Percentiles rank a stretch among this genome's conserved stretches.
Evolutionary conservation across 805 yeast genomes (phyloP).

Genomic region (Saccharomycopsis malanga): DNA sequence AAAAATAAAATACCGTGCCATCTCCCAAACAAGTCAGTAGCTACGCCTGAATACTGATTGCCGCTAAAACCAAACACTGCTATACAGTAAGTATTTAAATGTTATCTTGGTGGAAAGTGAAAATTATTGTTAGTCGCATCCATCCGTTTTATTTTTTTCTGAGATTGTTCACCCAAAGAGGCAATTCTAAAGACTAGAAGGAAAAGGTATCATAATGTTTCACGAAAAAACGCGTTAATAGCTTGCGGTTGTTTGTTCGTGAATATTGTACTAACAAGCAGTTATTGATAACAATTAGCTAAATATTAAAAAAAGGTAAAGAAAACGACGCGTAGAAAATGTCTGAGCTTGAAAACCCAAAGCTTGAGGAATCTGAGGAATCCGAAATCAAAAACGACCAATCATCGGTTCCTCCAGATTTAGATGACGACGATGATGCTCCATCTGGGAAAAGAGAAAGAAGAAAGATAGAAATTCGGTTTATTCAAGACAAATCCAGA

Average conservation of each 20-base stretch:
- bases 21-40: too few relatives aligned
- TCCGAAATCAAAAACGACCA: slow-evolving; percentile 13
- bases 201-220: too few relatives aligned
- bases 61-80: background rate
- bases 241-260: too few relatives aligned
- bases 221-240: too few relatives aligned
- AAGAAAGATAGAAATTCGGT: slow-evolving; percentile 93
- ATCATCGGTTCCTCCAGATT: slow-evolving; percentile 28
- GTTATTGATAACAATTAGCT: too few relatives aligned
- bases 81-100: background rate
- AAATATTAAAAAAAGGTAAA: background rate
- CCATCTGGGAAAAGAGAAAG: slow-evolving; percentile 38
- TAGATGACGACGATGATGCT: slow-evolving; percentile 40
- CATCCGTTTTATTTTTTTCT: background rate
- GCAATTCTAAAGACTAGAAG: background rate
- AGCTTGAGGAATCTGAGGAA: slow-evolving; percentile 18
- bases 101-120: too few relatives aligned
- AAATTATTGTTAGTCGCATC: too few relatives aligned
- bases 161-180: background rate
- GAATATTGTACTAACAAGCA: background rate
- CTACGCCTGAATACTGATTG: background rate
- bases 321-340: background rate
- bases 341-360: slow-evolving; percentile 18
- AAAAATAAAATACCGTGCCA: too few relatives aligned
- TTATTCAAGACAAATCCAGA: slow-evolving; percentile 94